These are phyloP conservation scores for Fusarium sp. DNA, from an alignment of 2,329 filamentous ascomycete species.

Conservation along the genomic window DNA sequence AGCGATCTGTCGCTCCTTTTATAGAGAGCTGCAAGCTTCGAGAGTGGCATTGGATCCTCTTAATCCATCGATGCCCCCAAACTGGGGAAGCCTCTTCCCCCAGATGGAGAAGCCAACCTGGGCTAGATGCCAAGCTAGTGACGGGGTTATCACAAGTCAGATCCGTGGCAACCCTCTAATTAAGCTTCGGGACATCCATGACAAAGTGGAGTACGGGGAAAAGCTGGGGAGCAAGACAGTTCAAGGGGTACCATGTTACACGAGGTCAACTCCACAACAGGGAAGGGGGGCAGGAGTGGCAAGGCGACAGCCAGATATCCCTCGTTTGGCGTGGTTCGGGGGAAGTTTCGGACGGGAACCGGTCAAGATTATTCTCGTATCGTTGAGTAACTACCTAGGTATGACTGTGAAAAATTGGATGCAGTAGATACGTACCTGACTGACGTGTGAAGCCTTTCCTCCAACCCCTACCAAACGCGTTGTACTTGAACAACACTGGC, in stretches of 20 bases:
- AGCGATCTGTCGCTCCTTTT: neutral
- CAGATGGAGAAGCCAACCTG: neutral
- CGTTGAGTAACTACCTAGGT: neutral
- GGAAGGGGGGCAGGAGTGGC: neutral
- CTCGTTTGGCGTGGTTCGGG: neutral
- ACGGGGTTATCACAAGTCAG: neutral
- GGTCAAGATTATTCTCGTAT: neutral
- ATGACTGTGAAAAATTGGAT: neutral
- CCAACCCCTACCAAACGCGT: neutral
- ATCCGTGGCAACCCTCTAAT: neutral
- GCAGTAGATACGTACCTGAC: neutral
- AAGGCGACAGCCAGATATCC: neutral
- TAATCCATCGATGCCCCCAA: neutral
- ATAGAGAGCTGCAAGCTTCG: neutral
- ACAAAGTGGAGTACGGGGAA: neutral
- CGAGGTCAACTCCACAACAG: neutral
- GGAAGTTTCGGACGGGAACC: neutral
- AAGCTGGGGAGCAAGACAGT: neutral
- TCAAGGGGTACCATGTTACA: neutral
- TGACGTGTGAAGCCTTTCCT: neutral
- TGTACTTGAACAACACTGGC: neutral
- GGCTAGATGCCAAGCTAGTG: neutral
- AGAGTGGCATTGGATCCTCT: neutral
- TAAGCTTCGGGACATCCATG: neutral
- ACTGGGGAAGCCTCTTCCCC: neutral